These are phyloP conservation scores for Lasiosphaeria ovina DNA, from an alignment of 495 filamentous ascomycete genomes.

Conservation along the genomic window DNA sequence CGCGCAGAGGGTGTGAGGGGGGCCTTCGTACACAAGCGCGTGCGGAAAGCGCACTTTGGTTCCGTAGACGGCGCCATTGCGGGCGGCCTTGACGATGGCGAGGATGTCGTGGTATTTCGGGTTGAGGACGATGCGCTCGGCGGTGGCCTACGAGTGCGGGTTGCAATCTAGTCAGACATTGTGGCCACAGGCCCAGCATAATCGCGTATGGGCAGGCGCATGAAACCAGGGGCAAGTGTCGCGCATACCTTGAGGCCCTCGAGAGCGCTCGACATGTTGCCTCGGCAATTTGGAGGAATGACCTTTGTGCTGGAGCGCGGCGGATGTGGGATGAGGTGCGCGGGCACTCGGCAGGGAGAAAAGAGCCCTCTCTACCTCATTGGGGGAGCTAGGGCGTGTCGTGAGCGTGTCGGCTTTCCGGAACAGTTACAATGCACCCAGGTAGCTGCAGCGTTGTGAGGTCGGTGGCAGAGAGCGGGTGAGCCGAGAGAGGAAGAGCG, in stretches of 20 bases:
- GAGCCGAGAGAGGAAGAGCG: background rate
- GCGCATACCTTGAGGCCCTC: conserved; percentile 35
- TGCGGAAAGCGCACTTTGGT: conserved; percentile 98
- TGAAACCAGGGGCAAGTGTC: background rate
- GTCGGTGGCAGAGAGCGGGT: too few relatives aligned
- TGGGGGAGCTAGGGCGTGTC: background rate
- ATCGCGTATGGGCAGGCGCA: background rate
- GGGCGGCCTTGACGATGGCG: conserved; percentile 80
- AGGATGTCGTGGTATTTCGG: conserved; percentile 80
- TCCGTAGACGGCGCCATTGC: conserved; percentile 96
- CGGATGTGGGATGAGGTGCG: conserved; percentile 19
- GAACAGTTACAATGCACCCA: background rate
- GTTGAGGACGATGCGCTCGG: conserved; percentile 74
- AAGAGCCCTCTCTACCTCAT: conserved; percentile 16
- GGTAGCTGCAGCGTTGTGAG: too few relatives aligned
- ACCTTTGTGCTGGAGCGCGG: conserved; percentile 1
- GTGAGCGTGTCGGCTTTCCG: background rate
- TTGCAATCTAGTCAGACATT: too few relatives aligned
- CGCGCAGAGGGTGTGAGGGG: conserved; percentile 35
- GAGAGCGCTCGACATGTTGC: conserved; percentile 34
- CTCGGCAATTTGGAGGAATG: conserved; percentile 28
- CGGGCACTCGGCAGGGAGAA: conserved; percentile 17
- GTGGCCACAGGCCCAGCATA: too few relatives aligned
- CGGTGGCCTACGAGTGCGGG: conserved; percentile 34
- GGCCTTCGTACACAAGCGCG: conserved; percentile 71